phyloP scores from a whole-genome alignment of 192 early-diverging fungal species.

The Allomyces javanicus region DNA sequence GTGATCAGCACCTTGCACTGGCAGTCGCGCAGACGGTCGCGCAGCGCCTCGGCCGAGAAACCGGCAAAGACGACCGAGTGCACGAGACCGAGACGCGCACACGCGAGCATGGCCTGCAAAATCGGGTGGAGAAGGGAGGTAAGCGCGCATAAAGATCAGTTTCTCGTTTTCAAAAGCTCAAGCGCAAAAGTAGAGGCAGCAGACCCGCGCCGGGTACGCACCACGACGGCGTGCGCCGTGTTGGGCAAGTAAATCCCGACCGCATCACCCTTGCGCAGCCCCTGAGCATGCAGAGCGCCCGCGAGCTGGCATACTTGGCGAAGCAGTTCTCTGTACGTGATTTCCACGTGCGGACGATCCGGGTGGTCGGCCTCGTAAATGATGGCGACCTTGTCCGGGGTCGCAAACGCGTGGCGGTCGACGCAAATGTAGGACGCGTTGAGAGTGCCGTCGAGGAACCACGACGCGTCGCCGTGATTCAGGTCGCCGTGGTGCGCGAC shows the following conservation, averaged over 20 bases:
- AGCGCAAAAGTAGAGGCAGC: conserved; percentile 1
- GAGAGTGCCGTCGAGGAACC: conserved; percentile 81
- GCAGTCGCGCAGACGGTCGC: conserved; percentile 77
- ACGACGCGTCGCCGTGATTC: conserved; percentile 67
- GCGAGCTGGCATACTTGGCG: conserved; percentile 65
- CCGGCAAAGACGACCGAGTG: conserved; percentile 95
- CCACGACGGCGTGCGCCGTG: conserved; percentile 74
- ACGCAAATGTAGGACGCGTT: conserved; percentile 94
- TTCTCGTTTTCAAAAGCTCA: conserved; percentile 46
- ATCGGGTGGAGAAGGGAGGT: background rate
- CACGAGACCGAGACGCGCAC: conserved; percentile 75
- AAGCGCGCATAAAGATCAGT: conserved; percentile 50
- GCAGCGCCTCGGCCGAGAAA: conserved; percentile 78
- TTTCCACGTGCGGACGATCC: conserved; percentile 38
- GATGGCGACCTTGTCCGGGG: conserved; percentile 62
- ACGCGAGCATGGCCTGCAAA: conserved; percentile 66
- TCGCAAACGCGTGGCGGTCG: conserved; percentile 66
- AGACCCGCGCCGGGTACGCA: background rate
- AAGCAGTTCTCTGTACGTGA: conserved; percentile 71
- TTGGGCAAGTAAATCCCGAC: conserved; percentile 97
- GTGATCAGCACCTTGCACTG: conserved; percentile 70
- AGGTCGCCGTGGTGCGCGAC: conserved; percentile 39
- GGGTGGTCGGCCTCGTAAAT: conserved; percentile 84
- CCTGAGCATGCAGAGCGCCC: conserved; percentile 61
- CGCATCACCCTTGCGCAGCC: conserved; percentile 77